Base-by-base conservation (phyloP, 352 stramenopile genomes). In the Phytopythium cucurbitacearum region DNA sequence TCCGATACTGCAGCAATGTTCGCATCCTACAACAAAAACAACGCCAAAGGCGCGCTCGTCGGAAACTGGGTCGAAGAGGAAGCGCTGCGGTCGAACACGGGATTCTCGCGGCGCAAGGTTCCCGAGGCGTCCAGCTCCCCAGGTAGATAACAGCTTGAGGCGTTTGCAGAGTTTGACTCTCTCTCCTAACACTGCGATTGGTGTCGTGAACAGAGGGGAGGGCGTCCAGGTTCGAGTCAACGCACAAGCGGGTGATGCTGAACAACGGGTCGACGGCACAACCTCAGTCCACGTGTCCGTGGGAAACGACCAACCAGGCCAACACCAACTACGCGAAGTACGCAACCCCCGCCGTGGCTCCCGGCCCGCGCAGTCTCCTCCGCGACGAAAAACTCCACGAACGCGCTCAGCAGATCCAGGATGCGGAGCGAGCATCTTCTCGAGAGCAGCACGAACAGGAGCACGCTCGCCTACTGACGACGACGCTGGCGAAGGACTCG, bases 11-110 rank as follows among this genome's bases (percentile, higher is more conserved):
- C 51, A 57, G 8, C 21, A 28, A 82, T 85, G 73, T 80, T 77
- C 45, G 56, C 71, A 4, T 62, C 62, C 33, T 92, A 92, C 73
- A 94, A 94, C 75, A 89, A 89, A 59, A 89, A 80, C 62, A 91
- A 94, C 57, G 66, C 59, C 47, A 86, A 89, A 46, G 76, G 73
- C 11, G 73, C 80, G 43, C 67, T 94, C 15, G 69, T 91, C 16
- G 84, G 84, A 16, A 94, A 94, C 58, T 94, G 84, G 84, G 79
- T 94, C 45, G 81, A 94, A 37, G 84, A 94, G 52, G 71, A 89
- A 16, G 84, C 81, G 2, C 63, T 94, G 39, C 76, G 79, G 7
- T 47, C 63, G 4, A 56, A 50, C 37, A 94, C 84, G 7, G 84
- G 81, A 3, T 83, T 80, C 36, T 69, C 77, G 3, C 73, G 81